Base-by-base conservation (phyloP, 495 filamentous ascomycete species). In the Penicillium robsamsonii region DNA sequence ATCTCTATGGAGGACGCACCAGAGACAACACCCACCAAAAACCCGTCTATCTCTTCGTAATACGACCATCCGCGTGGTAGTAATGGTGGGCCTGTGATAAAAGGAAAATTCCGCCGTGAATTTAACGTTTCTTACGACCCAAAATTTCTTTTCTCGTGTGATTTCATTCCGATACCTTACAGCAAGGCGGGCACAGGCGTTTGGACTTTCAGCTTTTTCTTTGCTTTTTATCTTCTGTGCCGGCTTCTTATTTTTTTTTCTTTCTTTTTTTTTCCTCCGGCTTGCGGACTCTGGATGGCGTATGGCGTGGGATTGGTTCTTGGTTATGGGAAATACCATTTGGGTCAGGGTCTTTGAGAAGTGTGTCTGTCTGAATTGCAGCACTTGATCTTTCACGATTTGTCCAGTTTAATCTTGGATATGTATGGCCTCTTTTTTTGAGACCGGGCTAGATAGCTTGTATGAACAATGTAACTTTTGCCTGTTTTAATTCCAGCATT, bases 321-420 rank as follows among this genome's bases (percentile, higher is more conserved):
- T 60, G 62, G 70, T 63, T 66, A 65, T 52, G 66, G 64, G 65
- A 69, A 68, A 73, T 70, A 71, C 66, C 67, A 64, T 58, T 60
- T 64, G 58, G 66, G 59, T 53, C 44, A 60, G 48, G 64, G 61
- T 53, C 58, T 48, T 47, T 56, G 51, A 41, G 41, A 44, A 27
- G 29, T 50, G 20, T 61, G 50, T 35, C 40, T 58, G 49, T 29
- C 27, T 41, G 54, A 29, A 51, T 33, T 48, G 35, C 50, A 54
- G 53, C 31, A 46, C 46, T 55, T 40, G 48, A 56, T 63, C 48
- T 51, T 57, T 59, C 9, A 61, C 56, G 52, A 59, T 65, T 53
- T 65, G 56, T 67, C 57, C 33, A 48, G 46, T 35, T 44, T 44
- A 55, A 30, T 56, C 42, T 67, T 59, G 22, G 50, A 59, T 50